These are phyloP conservation scores for Ustilago sp. DNA, from an alignment of 1,284 basidiomycete species.

Conservation along the genomic window DNA sequence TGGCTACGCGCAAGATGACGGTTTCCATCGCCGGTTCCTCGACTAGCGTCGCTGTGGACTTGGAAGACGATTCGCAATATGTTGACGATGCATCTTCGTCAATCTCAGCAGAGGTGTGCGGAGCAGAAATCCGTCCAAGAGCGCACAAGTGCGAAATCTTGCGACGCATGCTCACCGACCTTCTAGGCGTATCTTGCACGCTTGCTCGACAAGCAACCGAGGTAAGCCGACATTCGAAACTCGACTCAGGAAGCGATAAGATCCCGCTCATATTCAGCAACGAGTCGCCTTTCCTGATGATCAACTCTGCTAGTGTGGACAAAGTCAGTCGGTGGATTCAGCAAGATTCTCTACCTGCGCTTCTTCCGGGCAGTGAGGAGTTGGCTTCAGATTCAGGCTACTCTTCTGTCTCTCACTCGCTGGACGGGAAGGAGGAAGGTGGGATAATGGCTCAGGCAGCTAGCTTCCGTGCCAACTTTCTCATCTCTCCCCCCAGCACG, in stretches of 20 bases:
- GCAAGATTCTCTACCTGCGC: not conserved
- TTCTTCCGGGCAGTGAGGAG: slow-evolving; percentile 15
- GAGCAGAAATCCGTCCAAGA: slow-evolving; percentile 23
- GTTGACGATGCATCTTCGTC: not conserved
- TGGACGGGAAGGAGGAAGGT: not conserved
- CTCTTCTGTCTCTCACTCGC: slow-evolving; percentile 24
- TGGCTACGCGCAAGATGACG: slow-evolving; percentile 17
- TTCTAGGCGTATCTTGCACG: slow-evolving; percentile 50
- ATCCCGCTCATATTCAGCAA: slow-evolving; percentile 56
- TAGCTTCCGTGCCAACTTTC: slow-evolving; percentile 56
- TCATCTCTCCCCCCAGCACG: slow-evolving; percentile 22
- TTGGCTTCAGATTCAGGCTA: slow-evolving; percentile 43
- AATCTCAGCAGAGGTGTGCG: slow-evolving; percentile 26
- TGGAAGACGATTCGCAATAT: slow-evolving; percentile 38
- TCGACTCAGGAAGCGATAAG: slow-evolving; percentile 26
- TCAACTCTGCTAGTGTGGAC: slow-evolving; percentile 42
- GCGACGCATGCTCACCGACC: slow-evolving; percentile 28
- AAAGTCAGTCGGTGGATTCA: slow-evolving; percentile 44
- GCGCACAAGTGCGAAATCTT: slow-evolving; percentile 30
- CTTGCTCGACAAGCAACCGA: slow-evolving; percentile 35
- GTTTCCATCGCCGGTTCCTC: slow-evolving; percentile 16
- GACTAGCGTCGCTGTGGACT: not conserved
- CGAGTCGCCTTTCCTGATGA: slow-evolving; percentile 58
- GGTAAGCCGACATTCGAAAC: slow-evolving; percentile 38
- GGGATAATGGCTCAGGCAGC: slow-evolving; percentile 19